phyloP scores from a whole-genome alignment of 495 filamentous ascomycete genomes.

The Xylaria castorea region DNA sequence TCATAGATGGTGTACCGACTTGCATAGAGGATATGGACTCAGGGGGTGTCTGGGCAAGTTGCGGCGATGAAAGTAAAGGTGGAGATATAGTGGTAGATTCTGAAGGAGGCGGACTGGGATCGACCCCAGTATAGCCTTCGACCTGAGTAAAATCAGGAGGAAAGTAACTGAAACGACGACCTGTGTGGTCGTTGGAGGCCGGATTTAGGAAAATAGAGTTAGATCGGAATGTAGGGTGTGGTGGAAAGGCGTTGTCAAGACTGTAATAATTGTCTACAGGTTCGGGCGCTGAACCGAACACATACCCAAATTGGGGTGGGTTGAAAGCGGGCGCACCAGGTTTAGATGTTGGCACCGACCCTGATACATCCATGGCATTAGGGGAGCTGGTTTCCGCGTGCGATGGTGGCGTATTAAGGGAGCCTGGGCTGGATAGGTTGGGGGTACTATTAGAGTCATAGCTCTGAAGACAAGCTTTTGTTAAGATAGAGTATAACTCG shows the following conservation, averaged over 20 bases:
- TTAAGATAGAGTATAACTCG: conserved; percentile 77
- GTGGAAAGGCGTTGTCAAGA: conserved; percentile 44
- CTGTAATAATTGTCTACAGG: conserved; percentile 49
- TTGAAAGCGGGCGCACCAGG: conserved; percentile 42
- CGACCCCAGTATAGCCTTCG: conserved; percentile 36
- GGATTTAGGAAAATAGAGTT: conserved; percentile 63
- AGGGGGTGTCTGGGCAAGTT: conserved; percentile 34
- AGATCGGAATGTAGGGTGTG: conserved; percentile 56
- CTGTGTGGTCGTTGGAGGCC: conserved; percentile 49
- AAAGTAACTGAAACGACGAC: conserved; percentile 61
- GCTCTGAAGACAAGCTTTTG: conserved; percentile 81
- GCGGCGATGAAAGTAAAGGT: conserved; percentile 36
- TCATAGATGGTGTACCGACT: conserved; percentile 28
- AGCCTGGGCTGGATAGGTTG: conserved; percentile 60
- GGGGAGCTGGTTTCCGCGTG: conserved; percentile 54
- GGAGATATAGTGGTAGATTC: conserved; percentile 36
- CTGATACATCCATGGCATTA: conserved; percentile 42
- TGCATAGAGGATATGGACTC: conserved; percentile 37
- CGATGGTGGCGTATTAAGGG: conserved; percentile 68
- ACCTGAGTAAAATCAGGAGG: conserved; percentile 54
- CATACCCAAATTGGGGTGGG: conserved; percentile 58
- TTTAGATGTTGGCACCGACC: conserved; percentile 32
- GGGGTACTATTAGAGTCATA: conserved; percentile 68
- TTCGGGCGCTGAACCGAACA: conserved; percentile 55
- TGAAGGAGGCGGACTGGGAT: conserved; percentile 38